Percentiles rank a stretch among this genome's conserved stretches.
Conservation (phyloP, 2,329 filamentous ascomycete species). For the Trichoderma endophyticum region DNA sequence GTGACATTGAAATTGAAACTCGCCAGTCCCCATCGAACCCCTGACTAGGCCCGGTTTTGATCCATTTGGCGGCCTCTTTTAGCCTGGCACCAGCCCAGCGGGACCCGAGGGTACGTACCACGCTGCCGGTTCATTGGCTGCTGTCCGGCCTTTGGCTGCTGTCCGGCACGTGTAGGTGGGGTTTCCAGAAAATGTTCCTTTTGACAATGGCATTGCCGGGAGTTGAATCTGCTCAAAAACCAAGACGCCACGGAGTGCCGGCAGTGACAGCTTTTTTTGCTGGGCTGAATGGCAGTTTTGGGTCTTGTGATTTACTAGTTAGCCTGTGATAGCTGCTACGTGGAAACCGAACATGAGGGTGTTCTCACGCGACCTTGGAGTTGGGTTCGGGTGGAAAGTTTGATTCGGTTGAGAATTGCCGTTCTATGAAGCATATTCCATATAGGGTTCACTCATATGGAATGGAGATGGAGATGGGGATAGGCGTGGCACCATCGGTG, state of each 20-base stretch:
- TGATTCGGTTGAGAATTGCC: neutral
- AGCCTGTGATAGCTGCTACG: neutral
- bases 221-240: neutral
- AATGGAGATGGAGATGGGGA: neutral
- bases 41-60: slow-evolving; percentile 13
- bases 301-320: neutral
- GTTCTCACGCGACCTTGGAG: neutral
- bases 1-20: slow-evolving; percentile 4
- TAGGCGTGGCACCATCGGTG: neutral
- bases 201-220: neutral
- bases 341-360: neutral
- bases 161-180: neutral
- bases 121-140: neutral
- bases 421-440: neutral
- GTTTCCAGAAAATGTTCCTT: neutral
- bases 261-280: neutral
- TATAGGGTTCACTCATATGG: no score
- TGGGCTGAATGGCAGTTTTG: neutral
- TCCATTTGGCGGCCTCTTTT: slow-evolving; percentile 15
- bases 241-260: neutral
- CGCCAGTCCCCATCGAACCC: slow-evolving; percentile 7
- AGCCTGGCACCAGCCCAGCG: neutral
- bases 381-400: neutral
- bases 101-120: neutral
- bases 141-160: neutral